phyloP scores from a whole-genome alignment of 345 rosid species.

The Acer negundo region DNA sequence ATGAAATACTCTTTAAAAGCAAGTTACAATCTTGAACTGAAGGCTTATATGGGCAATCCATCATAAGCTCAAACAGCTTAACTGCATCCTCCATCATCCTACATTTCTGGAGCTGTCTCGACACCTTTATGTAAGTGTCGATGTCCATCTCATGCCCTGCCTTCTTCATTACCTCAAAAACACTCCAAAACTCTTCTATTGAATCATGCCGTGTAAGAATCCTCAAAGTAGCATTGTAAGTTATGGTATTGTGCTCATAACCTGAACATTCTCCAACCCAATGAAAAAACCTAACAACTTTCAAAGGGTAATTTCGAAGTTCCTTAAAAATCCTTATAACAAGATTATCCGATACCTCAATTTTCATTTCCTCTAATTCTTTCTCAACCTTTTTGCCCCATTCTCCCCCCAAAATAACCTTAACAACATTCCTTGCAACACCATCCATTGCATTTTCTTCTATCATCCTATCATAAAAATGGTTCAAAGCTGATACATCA shows the following conservation, averaged over 20 bases:
- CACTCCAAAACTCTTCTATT: slow-evolving; percentile 64
- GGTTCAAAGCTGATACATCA: slow-evolving; percentile 59
- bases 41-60: slow-evolving; percentile 85
- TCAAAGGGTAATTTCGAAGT: slow-evolving; percentile 51
- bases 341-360: slow-evolving; percentile 54
- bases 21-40: slow-evolving; percentile 63
- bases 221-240: slow-evolving; percentile 64
- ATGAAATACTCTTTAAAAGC: slow-evolving; percentile 58
- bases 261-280: slow-evolving; percentile 47
- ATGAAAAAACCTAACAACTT: slow-evolving; percentile 53
- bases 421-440: slow-evolving; percentile 43
- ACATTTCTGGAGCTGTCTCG: slow-evolving; percentile 73
- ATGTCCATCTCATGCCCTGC: slow-evolving; percentile 64
- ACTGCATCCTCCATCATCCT: slow-evolving; percentile 73
- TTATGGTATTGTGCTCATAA: slow-evolving; percentile 47
- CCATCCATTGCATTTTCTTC: slow-evolving; percentile 57
- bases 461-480: slow-evolving; percentile 69
- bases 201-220: slow-evolving; percentile 66
- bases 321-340: slow-evolving; percentile 73
- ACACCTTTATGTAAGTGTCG: slow-evolving; percentile 70
- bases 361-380: slow-evolving; percentile 51
- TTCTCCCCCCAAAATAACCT: slow-evolving; percentile 34
- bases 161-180: slow-evolving; percentile 66
- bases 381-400: slow-evolving; percentile 61
- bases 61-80: slow-evolving; percentile 82